phyloP scores from a whole-genome alignment of 805 yeast genomes.

The Pichia membranifaciens region DNA sequence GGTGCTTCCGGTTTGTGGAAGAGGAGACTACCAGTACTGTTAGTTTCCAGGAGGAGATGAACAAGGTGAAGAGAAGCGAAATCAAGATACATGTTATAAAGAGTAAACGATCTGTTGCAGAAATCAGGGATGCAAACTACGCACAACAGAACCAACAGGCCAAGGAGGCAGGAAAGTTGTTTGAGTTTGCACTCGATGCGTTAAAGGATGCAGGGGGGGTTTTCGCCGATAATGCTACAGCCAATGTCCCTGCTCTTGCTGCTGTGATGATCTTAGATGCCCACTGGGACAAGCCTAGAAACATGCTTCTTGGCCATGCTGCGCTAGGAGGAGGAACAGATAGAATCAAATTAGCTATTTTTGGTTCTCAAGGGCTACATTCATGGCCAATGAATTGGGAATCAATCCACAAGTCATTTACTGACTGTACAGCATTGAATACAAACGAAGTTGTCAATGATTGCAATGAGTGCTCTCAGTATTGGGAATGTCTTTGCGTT shows the following conservation, averaged over 20 bases:
- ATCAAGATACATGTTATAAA: slow-evolving; percentile 76
- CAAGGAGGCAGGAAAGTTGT: slow-evolving; percentile 66
- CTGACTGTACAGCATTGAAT: slow-evolving; percentile 63
- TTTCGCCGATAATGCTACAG: slow-evolving; percentile 32
- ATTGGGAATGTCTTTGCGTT: slow-evolving; percentile 85
- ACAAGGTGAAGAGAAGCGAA: slow-evolving; percentile 40
- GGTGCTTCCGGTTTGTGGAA: slow-evolving; percentile 73
- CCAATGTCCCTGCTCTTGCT: slow-evolving; percentile 56
- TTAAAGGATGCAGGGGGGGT: slow-evolving; percentile 52
- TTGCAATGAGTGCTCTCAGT: slow-evolving; percentile 71
- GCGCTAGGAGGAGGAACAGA: slow-evolving; percentile 88
- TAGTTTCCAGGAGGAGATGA: slow-evolving; percentile 37
- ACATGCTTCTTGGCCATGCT: slow-evolving; percentile 77
- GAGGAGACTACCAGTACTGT: slow-evolving; percentile 51
- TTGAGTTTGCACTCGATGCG: slow-evolving; percentile 74
- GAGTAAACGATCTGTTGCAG: slow-evolving; percentile 58
- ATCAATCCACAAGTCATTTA: slow-evolving; percentile 58
- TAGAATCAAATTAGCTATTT: slow-evolving; percentile 71
- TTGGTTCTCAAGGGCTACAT: slow-evolving; percentile 88
- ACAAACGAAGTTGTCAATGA: slow-evolving; percentile 84
- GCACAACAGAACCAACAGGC: slow-evolving; percentile 87
- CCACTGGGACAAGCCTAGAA: slow-evolving; percentile 62
- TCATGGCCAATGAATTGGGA: slow-evolving; percentile 89
- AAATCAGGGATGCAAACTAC: slow-evolving; percentile 67
- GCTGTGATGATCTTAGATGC: slow-evolving; percentile 84